Evolutionary conservation across 352 stramenopile species (phyloP).

Genomic region (Ophiocytium majus): DNA sequence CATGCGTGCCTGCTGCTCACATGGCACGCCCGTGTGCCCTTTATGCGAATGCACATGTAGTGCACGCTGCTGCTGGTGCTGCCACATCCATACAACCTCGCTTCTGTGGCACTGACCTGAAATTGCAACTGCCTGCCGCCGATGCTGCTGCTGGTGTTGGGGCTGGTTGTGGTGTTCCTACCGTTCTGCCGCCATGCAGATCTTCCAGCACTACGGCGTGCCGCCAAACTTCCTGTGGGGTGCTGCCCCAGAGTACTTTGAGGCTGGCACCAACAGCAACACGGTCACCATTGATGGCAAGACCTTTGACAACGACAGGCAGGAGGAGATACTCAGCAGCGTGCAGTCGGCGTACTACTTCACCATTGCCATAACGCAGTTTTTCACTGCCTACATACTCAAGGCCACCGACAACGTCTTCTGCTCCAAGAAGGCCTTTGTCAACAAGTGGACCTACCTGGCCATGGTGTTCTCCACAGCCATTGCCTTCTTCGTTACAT

Average conservation of each 20-base stretch:
- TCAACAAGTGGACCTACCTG: slow-evolving; percentile 18
- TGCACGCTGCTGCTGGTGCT: no score
- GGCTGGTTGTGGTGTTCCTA: no score
- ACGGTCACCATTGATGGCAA: not conserved
- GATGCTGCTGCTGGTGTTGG: no score
- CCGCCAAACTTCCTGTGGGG: not conserved
- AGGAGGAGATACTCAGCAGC: slow-evolving; percentile 20
- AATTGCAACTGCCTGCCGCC: no score
- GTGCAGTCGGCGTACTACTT: slow-evolving; percentile 27
- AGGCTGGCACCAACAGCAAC: not conserved
- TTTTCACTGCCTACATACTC: slow-evolving; percentile 30
- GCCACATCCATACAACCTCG: no score
- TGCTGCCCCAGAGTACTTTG: slow-evolving; percentile 15
- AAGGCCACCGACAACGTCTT: slow-evolving; percentile 15
- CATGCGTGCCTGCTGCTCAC: no score
- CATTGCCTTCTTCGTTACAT: slow-evolving; percentile 20
- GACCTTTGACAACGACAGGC: not conserved
- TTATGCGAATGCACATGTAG: no score
- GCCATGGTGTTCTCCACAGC: slow-evolving; percentile 5
- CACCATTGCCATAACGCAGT: slow-evolving; percentile 22
- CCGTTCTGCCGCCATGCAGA: no score
- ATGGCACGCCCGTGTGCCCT: no score
- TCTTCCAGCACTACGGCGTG: slow-evolving; percentile 22
- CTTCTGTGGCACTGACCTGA: no score
- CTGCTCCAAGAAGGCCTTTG: not conserved